phyloP scores from a whole-genome alignment of 768 basidiomycete species.

The Xerocomellus chrysenteron region DNA sequence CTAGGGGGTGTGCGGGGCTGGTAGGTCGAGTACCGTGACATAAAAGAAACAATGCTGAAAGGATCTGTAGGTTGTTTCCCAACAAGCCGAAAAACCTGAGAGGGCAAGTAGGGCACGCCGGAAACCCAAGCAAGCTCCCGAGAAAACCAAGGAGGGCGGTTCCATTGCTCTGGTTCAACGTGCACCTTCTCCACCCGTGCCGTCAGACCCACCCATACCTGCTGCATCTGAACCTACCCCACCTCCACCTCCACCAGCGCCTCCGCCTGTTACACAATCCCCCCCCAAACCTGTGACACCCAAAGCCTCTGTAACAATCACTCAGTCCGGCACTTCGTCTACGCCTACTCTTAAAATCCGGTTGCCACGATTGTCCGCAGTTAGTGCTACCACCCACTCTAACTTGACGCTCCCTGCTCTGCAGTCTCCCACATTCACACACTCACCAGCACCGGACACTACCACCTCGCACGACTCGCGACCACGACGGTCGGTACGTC shows the following conservation, averaged over 20 bases:
- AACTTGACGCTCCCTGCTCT: constrained; percentile 15
- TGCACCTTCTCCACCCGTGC: constrained; percentile 14
- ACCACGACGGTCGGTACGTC: constrained; percentile 27
- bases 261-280: constrained; percentile 11
- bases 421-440: constrained; percentile 22
- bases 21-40: constrained; percentile 16
- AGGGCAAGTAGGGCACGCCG: constrained; percentile 24
- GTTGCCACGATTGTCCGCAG: constrained; percentile 31
- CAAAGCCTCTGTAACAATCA: constrained; percentile 36
- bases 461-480: constrained; percentile 24
- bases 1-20: constrained; percentile 1
- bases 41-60: constrained; percentile 2
- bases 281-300: constrained; percentile 28
- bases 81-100: constrained; percentile 13
- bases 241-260: constrained; percentile 2
- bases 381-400: constrained; percentile 27
- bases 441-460: constrained; percentile 25
- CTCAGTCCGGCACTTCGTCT: constrained; percentile 31
- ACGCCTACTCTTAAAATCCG: constrained; percentile 37
- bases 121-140: constrained; percentile 17
- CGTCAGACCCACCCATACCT: constrained; percentile 15
- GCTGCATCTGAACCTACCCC: constrained; percentile 12
- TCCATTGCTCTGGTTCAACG: constrained; percentile 5
- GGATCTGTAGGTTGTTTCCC: constrained; percentile 8
- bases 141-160: constrained; percentile 18